phyloP scores from a whole-genome alignment of 2,329 filamentous ascomycete species.

The Ophiostoma quercus region DNA sequence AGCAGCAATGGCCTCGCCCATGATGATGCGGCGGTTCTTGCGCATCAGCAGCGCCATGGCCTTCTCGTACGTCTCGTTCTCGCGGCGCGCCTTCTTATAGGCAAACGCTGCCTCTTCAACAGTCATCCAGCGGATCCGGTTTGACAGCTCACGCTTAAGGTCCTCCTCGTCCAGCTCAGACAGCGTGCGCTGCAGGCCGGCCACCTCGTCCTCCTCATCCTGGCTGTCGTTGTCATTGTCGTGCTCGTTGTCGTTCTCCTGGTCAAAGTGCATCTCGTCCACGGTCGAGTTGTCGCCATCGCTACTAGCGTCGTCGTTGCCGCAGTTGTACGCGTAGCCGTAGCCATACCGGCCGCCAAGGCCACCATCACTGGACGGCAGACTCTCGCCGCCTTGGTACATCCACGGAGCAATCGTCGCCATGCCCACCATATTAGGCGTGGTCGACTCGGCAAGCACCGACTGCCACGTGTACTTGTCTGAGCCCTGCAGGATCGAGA shows the following conservation, averaged over 20 bases:
- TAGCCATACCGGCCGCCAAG: slow-evolving; percentile 7
- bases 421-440: slow-evolving; percentile 38
- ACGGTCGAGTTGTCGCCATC: background rate
- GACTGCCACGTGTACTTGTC: slow-evolving; percentile 35
- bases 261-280: background rate
- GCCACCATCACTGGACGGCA: slow-evolving; percentile 17
- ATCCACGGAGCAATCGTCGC: slow-evolving; percentile 53
- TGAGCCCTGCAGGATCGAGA: slow-evolving; percentile 49
- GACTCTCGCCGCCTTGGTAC: slow-evolving; percentile 34
- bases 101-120: slow-evolving; percentile 59
- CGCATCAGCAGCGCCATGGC: slow-evolving; percentile 54
- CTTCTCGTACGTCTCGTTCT: slow-evolving; percentile 59
- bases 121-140: slow-evolving; percentile 40
- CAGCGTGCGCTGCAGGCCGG: background rate
- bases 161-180: slow-evolving; percentile 18
- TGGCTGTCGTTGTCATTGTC: background rate
- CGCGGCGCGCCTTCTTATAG: slow-evolving; percentile 48
- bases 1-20: slow-evolving; percentile 17
- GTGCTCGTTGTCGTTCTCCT: background rate
- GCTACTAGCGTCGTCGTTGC: background rate
- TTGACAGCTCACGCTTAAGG: slow-evolving; percentile 30
- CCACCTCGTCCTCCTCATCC: background rate
- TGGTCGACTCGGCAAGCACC: slow-evolving; percentile 29
- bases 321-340: slow-evolving; percentile 14
- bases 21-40: slow-evolving; percentile 49